These are phyloP conservation scores for Beauveria australis DNA, from an alignment of 2,329 filamentous ascomycete genomes.

Conservation along the genomic window DNA sequence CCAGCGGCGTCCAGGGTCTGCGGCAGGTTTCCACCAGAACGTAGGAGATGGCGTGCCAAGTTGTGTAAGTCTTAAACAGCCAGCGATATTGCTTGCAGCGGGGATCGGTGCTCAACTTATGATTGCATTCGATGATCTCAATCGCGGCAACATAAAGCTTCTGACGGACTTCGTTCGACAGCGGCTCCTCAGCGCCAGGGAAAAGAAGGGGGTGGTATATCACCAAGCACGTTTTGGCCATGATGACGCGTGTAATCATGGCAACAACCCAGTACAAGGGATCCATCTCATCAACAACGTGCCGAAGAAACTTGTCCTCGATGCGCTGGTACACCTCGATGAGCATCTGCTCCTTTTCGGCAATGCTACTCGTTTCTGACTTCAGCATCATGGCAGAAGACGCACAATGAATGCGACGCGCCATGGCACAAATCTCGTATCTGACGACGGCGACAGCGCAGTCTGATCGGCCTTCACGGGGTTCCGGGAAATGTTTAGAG, in stretches of 20 bases:
- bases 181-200: conserved; percentile 43
- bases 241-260: conserved; percentile 60
- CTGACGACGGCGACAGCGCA: conserved; percentile 40
- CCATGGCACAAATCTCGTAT: conserved; percentile 41
- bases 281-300: conserved; percentile 39
- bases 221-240: conserved; percentile 71
- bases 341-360: conserved; percentile 36
- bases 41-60: conserved; percentile 44
- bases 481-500: conserved; percentile 37
- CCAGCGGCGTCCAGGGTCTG: conserved; percentile 40
- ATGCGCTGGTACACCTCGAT: conserved; percentile 45
- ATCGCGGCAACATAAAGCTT: conserved; percentile 64
- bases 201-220: conserved; percentile 67
- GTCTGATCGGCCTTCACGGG: conserved; percentile 44
- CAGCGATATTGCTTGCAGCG: conserved; percentile 38
- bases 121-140: conserved; percentile 63
- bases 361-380: conserved; percentile 21
- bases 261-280: conserved; percentile 60
- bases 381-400: conserved; percentile 26
- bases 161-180: conserved; percentile 56
- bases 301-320: conserved; percentile 44
- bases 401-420: conserved; percentile 26
- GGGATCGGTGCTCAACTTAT: conserved; percentile 54
- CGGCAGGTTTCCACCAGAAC: conserved; percentile 38
- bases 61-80: conserved; percentile 43